Evolutionary conservation across 805 yeast genomes (phyloP).

Genomic region (Schwanniomyces vanrijiae): DNA sequence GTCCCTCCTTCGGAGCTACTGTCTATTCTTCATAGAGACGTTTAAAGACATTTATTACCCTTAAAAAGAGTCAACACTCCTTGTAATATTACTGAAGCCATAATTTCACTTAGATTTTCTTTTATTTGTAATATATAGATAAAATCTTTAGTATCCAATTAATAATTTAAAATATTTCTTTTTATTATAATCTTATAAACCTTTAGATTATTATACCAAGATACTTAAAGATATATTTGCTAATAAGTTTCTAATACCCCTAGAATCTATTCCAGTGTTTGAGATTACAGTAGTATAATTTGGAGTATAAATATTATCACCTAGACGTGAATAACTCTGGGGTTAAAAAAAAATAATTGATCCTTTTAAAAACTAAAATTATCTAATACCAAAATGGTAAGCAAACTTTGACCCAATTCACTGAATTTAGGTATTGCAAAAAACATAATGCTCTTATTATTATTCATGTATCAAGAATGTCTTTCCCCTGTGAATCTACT

Average conservation of each 20-base stretch:
- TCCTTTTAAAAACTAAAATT: too few relatives aligned
- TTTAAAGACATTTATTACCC: conserved; percentile 30
- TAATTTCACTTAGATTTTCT: conserved; percentile 26
- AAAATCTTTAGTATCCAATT: conserved; percentile 42
- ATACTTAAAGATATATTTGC: conserved; percentile 39
- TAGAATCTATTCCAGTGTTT: conserved; percentile 28
- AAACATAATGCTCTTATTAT: too few relatives aligned
- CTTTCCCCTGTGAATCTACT: too few relatives aligned
- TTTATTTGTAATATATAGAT: conserved; percentile 38
- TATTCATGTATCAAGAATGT: too few relatives aligned
- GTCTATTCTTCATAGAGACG: conserved; percentile 32
- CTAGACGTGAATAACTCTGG: too few relatives aligned
- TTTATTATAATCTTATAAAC: conserved; percentile 22
- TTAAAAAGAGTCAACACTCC: conserved; percentile 39
- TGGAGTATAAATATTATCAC: conserved; percentile 41
- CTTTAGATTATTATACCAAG: conserved; percentile 27
- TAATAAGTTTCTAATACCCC: conserved; percentile 33
- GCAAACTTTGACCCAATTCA: too few relatives aligned
- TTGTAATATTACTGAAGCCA: conserved; percentile 34
- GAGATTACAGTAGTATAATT: conserved; percentile 35
- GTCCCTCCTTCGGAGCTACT: conserved; percentile 34
- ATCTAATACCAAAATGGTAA: too few relatives aligned
- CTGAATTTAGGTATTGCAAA: too few relatives aligned
- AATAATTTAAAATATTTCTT: conserved; percentile 25
- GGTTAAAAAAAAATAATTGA: too few relatives aligned